Evolutionary conservation across 805 yeast genomes (phyloP).

Genomic region (Lachancea waltii): DNA sequence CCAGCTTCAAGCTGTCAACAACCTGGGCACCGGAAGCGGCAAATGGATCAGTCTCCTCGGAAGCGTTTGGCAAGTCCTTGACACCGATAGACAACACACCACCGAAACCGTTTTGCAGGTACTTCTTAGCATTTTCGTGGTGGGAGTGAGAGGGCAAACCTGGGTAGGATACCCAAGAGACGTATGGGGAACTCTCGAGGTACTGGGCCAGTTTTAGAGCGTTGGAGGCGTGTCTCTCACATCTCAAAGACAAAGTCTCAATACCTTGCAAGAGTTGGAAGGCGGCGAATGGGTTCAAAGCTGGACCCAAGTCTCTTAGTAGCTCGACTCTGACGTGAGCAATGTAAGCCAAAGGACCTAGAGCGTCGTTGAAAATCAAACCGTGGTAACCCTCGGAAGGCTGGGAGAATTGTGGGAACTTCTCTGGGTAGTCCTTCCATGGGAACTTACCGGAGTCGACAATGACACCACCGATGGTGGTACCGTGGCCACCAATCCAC

Average conservation of each 20-base stretch:
- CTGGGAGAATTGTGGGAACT: constrained; percentile 83
- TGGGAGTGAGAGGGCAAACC: constrained; percentile 75
- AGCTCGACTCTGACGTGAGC: constrained; percentile 77
- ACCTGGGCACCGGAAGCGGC: constrained; percentile 73
- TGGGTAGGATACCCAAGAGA: constrained; percentile 86
- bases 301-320: constrained; percentile 88
- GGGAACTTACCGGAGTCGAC: constrained; percentile 91
- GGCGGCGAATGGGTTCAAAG: constrained; percentile 80
- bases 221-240: constrained; percentile 84
- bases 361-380: constrained; percentile 67
- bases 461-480: constrained; percentile 86
- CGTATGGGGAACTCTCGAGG: constrained; percentile 66
- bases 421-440: constrained; percentile 77
- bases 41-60: constrained; percentile 52
- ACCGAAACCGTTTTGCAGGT: constrained; percentile 74
- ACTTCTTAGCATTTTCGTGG: constrained; percentile 79
- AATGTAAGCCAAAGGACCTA: constrained; percentile 74
- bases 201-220: constrained; percentile 73
- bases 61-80: constrained; percentile 46
- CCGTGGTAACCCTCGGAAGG: constrained; percentile 97
- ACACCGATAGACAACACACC: constrained; percentile 88
- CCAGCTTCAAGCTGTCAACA: constrained; percentile 76
- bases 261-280: constrained; percentile 86
- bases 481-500: constrained; percentile 98
- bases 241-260: constrained; percentile 89